phyloP scores from a whole-genome alignment of 257 asterid species.

The Agastache rugosa region DNA sequence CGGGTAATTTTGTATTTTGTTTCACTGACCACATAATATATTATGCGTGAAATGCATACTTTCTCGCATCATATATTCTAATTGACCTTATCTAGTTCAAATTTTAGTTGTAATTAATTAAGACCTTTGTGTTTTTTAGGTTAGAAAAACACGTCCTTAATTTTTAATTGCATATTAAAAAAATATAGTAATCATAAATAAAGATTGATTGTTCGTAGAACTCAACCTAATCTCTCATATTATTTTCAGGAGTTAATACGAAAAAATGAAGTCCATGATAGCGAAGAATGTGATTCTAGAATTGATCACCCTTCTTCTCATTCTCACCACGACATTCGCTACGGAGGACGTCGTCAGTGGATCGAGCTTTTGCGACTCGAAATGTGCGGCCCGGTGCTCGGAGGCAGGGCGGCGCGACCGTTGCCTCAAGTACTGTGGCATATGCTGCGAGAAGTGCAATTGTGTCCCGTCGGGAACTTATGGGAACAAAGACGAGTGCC shows the following conservation, averaged over 20 bases:
- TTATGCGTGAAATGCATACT: too few species aligned
- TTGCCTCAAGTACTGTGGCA: constrained; percentile 54
- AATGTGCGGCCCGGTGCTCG: constrained; percentile 47
- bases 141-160: too few species aligned
- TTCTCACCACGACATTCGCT: constrained; percentile 16
- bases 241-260: neutral
- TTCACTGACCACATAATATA: too few species aligned
- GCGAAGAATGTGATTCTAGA: constrained; percentile 3
- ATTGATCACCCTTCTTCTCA: neutral
- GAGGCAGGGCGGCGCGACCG: constrained; percentile 52
- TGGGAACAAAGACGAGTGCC: constrained; percentile 58
- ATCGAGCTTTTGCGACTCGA: constrained; percentile 42
- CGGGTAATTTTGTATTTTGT: too few species aligned
- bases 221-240: too few species aligned
- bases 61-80: too few species aligned
- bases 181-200: too few species aligned
- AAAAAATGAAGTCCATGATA: neutral
- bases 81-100: too few species aligned
- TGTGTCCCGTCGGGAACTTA: constrained; percentile 60
- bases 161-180: too few species aligned
- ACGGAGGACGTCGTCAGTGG: neutral
- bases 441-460: constrained; percentile 49
- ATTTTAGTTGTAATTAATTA: too few species aligned
- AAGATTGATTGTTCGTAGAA: too few species aligned
- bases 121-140: too few species aligned